A percentile compares a stretch with the other conserved stretches of the same genome.
These are phyloP conservation scores for Colletotrichum chlorophyti DNA, from an alignment of 2,329 filamentous ascomycete species.

Conservation along the genomic window DNA sequence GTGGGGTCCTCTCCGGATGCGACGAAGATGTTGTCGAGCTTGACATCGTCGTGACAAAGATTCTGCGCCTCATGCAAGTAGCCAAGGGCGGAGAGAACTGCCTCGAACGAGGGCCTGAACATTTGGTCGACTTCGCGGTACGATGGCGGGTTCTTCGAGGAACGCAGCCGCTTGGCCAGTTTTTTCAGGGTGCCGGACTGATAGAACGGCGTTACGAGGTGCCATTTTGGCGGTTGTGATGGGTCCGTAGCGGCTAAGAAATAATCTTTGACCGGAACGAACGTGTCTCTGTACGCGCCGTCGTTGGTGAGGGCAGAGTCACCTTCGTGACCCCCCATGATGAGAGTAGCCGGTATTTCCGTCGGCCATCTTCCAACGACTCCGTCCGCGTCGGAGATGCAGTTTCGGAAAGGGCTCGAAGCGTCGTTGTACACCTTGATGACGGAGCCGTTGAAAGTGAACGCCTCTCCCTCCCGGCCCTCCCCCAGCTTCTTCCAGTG, in stretches of 20 bases:
- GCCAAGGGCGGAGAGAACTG: conserved; percentile 35
- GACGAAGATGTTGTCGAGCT: conserved; percentile 41
- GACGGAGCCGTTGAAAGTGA: conserved; percentile 35
- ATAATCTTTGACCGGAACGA: conserved; percentile 39
- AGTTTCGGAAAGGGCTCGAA: conserved; percentile 40
- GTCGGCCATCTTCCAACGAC: conserved; percentile 36
- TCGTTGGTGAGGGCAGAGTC: not conserved
- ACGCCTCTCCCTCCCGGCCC: conserved; percentile 40
- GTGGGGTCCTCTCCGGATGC: conserved; percentile 23
- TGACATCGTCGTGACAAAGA: conserved; percentile 43
- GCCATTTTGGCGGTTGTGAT: conserved; percentile 31
- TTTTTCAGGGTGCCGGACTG: conserved; percentile 34
- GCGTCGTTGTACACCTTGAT: conserved; percentile 38
- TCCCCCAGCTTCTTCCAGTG: conserved; percentile 37
- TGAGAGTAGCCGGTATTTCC: conserved; percentile 38
- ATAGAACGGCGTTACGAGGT: conserved; percentile 38
- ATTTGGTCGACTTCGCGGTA: conserved; percentile 37
- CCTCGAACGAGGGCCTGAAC: conserved; percentile 38
- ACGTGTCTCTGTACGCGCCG: conserved; percentile 24
- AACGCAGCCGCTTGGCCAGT: conserved; percentile 33
- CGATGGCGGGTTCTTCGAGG: conserved; percentile 19
- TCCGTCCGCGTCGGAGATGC: conserved; percentile 30
- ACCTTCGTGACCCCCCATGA: conserved; percentile 35
- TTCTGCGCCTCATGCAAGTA: conserved; percentile 33
- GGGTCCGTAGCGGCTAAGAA: conserved; percentile 33